Evolutionary conservation across 352 stramenopile species (phyloP).

Genomic region (Discostella stelligera): DNA sequence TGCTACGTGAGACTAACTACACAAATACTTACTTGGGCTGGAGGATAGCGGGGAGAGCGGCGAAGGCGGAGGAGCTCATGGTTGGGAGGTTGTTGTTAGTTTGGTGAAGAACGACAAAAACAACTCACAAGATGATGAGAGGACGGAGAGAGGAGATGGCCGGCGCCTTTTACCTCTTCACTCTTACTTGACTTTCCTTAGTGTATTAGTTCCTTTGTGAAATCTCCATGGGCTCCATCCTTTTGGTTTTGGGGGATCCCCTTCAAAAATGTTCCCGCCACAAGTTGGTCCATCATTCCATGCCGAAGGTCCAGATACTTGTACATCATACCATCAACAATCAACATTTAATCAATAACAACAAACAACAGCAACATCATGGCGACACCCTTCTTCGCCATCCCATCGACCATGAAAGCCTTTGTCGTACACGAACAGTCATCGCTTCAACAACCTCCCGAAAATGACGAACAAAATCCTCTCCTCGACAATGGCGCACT

Average conservation of each 20-base stretch:
- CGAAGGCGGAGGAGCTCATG: constrained; percentile 51
- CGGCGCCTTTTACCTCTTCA: constrained; percentile 10
- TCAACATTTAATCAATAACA: no score
- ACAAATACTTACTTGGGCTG: constrained; percentile 71
- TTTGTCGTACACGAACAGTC: neutral
- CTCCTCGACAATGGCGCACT: constrained; percentile 24
- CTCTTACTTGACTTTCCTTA: neutral
- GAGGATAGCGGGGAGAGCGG: constrained; percentile 67
- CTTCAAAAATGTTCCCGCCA: no score
- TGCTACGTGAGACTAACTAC: neutral
- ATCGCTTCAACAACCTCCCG: neutral
- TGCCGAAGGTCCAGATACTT: no score
- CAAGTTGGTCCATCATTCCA: no score
- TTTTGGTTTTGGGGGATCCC: neutral
- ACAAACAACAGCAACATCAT: neutral
- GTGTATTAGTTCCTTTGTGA: neutral
- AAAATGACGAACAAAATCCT: constrained; percentile 4
- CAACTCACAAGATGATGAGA: neutral
- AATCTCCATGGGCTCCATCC: neutral
- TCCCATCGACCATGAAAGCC: constrained; percentile 17
- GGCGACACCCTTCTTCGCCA: neutral
- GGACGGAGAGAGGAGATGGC: no score
- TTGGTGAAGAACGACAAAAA: no score
- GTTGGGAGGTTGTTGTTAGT: constrained; percentile 15
- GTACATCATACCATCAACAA: neutral